A percentile compares a stretch with the other conserved stretches of the same genome.
These are phyloP conservation scores for Coleophoma cylindrospora DNA, from an alignment of 2,329 filamentous ascomycete species.

Conservation along the genomic window DNA sequence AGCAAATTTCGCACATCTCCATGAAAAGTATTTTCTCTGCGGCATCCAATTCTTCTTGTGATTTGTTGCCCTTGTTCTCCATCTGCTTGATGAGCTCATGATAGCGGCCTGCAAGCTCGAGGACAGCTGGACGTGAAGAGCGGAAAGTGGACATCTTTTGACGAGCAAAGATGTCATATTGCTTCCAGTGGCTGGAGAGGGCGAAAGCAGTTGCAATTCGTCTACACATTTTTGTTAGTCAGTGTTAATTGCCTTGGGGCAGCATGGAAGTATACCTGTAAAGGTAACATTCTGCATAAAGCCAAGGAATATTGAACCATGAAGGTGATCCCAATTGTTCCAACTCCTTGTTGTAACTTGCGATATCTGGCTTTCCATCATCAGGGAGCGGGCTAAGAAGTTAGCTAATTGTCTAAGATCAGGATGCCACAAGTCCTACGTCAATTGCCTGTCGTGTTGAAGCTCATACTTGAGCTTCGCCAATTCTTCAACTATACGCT, in stretches of 20 bases:
- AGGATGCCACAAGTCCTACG: constrained; percentile 42
- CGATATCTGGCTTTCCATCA: constrained; percentile 47
- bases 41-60: constrained; percentile 36
- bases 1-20: constrained; percentile 93
- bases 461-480: constrained; percentile 89
- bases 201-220: constrained; percentile 78
- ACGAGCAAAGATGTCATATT: constrained; percentile 81
- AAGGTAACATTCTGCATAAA: constrained; percentile 91
- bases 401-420: too few species aligned
- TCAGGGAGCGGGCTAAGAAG: constrained; percentile 22
- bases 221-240: constrained; percentile 34
- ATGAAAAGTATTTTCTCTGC: constrained; percentile 76
- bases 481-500: constrained; percentile 75
- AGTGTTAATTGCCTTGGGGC: neutral
- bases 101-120: constrained; percentile 78
- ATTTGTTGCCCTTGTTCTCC: constrained; percentile 36
- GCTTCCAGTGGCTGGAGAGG: constrained; percentile 76
- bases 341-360: constrained; percentile 81
- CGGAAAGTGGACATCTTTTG: constrained; percentile 92
- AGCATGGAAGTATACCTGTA: constrained; percentile 49
- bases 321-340: constrained; percentile 65
- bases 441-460: constrained; percentile 78
- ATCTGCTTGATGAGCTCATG: constrained; percentile 67
- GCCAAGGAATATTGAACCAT: constrained; percentile 85
- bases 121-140: constrained; percentile 79